Percentiles rank a stretch among this genome's conserved stretches.
phyloP scores from a whole-genome alignment of 345 rosid species.

The Passiflora organensis region DNA sequence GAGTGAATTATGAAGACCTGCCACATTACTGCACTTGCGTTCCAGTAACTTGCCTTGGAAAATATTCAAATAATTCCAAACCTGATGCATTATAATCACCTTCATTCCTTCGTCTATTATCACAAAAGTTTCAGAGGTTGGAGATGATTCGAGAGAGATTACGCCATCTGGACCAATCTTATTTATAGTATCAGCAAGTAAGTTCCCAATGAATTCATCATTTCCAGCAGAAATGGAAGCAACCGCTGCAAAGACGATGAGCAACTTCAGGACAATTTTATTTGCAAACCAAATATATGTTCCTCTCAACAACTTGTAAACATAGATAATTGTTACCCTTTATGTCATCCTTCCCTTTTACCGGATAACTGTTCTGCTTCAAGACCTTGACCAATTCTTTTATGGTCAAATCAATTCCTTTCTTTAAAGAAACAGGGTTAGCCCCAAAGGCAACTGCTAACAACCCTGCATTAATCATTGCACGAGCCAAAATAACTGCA shows the following conservation, averaged over 20 bases:
- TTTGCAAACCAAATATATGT: background rate
- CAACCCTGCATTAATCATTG: conserved; percentile 64
- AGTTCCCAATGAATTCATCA: conserved; percentile 62
- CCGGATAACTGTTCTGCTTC: conserved; percentile 49
- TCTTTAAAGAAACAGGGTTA: conserved; percentile 63
- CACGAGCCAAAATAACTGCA: conserved; percentile 76
- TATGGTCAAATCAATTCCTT: conserved; percentile 60
- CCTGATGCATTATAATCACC: conserved; percentile 33
- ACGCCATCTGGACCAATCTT: conserved; percentile 87
- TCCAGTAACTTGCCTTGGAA: background rate
- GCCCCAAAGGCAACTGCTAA: conserved; percentile 77
- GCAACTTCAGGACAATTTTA: background rate
- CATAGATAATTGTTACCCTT: conserved; percentile 40
- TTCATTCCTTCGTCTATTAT: conserved; percentile 83
- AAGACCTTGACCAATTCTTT: conserved; percentile 48
- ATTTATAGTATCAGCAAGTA: conserved; percentile 67
- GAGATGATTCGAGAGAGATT: conserved; percentile 68
- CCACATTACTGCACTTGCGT: background rate
- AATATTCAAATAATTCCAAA: background rate
- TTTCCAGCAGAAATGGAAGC: conserved; percentile 91
- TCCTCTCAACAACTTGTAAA: background rate
- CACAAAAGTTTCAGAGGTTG: conserved; percentile 62
- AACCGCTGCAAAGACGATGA: conserved; percentile 50
- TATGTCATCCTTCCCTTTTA: conserved; percentile 55
- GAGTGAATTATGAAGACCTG: no score